Percentiles rank a stretch among this genome's conserved stretches.
Evolutionary conservation across 129 eudicot genomes (phyloP).

Genomic region (Centella asiatica): DNA sequence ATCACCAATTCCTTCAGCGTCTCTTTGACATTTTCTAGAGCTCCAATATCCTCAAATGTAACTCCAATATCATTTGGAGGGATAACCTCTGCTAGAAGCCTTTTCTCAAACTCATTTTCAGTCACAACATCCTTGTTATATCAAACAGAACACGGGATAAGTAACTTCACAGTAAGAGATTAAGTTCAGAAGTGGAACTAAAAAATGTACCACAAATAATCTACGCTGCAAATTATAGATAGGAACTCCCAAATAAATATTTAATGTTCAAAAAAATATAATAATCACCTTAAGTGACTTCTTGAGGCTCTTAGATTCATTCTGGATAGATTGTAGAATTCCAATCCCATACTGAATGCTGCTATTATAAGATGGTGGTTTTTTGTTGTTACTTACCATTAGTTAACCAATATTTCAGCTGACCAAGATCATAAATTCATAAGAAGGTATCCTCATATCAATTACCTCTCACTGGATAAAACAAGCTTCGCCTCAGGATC

Average conservation of each 20-base stretch:
- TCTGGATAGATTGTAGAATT: slow-evolving; percentile 56
- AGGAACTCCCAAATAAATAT: slow-evolving; percentile 3
- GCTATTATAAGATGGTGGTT: slow-evolving; percentile 18
- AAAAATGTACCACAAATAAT: neutral
- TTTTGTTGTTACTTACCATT: slow-evolving; percentile 14
- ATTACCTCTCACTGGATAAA: slow-evolving; percentile 73
- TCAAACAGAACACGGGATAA: slow-evolving; percentile 14
- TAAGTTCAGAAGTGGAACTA: no score
- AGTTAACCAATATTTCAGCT: slow-evolving; percentile 1
- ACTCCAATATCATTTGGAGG: slow-evolving; percentile 96
- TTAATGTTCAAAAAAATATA: slow-evolving; percentile 1
- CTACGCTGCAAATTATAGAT: neutral
- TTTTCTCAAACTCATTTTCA: slow-evolving; percentile 91
- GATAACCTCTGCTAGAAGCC: slow-evolving; percentile 84
- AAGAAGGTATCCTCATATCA: neutral
- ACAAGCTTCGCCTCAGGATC: slow-evolving; percentile 46
- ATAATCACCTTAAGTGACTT: slow-evolving; percentile 82
- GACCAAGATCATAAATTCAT: neutral
- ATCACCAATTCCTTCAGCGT: slow-evolving; percentile 92
- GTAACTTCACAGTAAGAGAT: no score
- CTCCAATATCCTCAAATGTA: slow-evolving; percentile 97
- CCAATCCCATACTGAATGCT: slow-evolving; percentile 71
- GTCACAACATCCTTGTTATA: slow-evolving; percentile 73
- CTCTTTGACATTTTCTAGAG: slow-evolving; percentile 90
- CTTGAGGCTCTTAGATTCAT: slow-evolving; percentile 81